A percentile compares a stretch with the other conserved stretches of the same genome.
Evolutionary conservation across 176 grass and related monocot genomes (phyloP).

Genomic region (Aegilops tauschii): DNA sequence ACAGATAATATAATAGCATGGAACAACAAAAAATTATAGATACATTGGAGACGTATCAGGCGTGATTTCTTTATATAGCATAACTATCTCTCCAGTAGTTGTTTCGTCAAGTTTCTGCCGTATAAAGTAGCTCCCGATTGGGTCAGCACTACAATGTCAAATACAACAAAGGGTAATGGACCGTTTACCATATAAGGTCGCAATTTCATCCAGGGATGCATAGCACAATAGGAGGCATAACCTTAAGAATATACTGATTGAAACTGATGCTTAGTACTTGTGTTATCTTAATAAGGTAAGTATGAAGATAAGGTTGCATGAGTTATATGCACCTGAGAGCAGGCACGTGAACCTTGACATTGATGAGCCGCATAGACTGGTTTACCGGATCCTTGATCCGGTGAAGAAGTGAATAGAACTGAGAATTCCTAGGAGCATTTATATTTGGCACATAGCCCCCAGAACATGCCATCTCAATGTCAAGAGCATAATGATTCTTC

Average conservation of each 20-base stretch:
- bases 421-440: neutral
- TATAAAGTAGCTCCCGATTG: conserved; percentile 34
- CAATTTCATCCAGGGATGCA: neutral
- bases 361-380: conserved; percentile 2
- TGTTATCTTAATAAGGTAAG: neutral
- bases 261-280: neutral
- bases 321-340: conserved; percentile 33
- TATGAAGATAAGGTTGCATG: neutral
- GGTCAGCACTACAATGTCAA: conserved; percentile 16
- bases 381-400: neutral
- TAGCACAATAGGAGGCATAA: neutral
- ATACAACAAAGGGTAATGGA: neutral
- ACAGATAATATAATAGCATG: no score
- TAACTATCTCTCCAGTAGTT: conserved; percentile 27
- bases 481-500: neutral
- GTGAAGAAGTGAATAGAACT: neutral
- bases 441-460: neutral
- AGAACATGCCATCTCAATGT: neutral
- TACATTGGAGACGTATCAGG: neutral
- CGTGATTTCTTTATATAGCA: conserved; percentile 44
- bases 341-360: conserved; percentile 37
- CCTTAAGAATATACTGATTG: neutral
- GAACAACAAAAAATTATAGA: no score
- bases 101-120: conserved; percentile 37
- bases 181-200: neutral